Evolutionary conservation across 2,329 filamentous ascomycete genomes (phyloP), one percentile per base, ranked within the genome.

Genomic region (Fusarium falciforme): DNA sequence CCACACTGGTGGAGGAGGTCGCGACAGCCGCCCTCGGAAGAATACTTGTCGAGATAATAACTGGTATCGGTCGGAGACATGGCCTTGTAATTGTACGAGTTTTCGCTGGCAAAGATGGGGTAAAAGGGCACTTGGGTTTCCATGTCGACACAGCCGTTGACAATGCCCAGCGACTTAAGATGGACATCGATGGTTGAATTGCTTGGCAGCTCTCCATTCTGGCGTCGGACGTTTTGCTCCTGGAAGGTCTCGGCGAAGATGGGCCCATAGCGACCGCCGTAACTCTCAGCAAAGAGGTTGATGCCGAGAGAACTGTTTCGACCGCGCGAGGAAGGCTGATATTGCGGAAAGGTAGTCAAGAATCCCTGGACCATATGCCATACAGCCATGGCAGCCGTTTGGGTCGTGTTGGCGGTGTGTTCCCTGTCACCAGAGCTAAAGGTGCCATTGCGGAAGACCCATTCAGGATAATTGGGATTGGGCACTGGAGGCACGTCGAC

Each of bases 71-170:
- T 85, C 8, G 87, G 83, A 54, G 86, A 85, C 72, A 93, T 87
- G 3, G 88, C 85, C 71, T 89, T 78, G 66, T 93, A 87, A 10
- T 87, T 89, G 78, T 93, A 95, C 0, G 91, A 90, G 78, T 93
- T 93, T 78, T 90, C 89, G 66, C 86, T 85, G 11, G 89, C 88
- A 79, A 91, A 92, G 9, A 81, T 78, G 1, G 89, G 86, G 72
- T 89, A 90, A 74, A 83, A 89, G 4, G 88, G 87, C 5, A 85
- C 84, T 81, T 94, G 91, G 1, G 90, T 85, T 33, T 90, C 79
- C 74, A 89, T 86, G 77, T 95, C 93, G 38, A 94, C 84, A 72
- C 92, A 89, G 14, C 92, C 93, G 79, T 94, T 93, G 67, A 94
- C 84, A 67, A 95, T 92, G 25, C 92, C 92, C 0, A 94, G 81